A percentile compares a stretch with the other conserved stretches of the same genome.
Evolutionary conservation across 208 protist species (phyloP).

Genomic region (Acanthamoeba polyphaga): DNA sequence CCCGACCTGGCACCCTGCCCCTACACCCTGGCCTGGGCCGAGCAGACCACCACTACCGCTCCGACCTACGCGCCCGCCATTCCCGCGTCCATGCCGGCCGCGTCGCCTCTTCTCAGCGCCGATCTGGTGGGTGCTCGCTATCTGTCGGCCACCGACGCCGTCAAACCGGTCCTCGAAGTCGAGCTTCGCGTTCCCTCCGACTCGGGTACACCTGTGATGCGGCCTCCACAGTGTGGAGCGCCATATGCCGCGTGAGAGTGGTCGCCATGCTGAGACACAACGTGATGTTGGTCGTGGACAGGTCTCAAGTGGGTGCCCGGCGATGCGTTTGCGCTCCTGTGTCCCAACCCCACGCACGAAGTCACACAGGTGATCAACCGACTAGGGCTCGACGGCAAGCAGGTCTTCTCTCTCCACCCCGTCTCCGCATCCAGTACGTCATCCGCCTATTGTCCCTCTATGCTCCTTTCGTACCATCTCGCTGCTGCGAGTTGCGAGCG

Average conservation of each 20-base stretch:
- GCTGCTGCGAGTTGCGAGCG: neutral
- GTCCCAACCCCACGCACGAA: conserved; percentile 7
- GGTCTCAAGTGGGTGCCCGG: conserved; percentile 40
- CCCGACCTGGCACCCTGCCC: conserved; percentile 54
- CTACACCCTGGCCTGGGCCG: neutral
- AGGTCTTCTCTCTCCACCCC: neutral
- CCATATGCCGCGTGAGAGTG: too few species aligned
- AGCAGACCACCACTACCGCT: neutral
- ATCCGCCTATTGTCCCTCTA: neutral
- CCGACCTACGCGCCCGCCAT: neutral
- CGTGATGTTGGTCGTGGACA: neutral
- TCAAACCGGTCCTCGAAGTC: conserved; percentile 25
- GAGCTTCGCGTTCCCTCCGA: conserved; percentile 17
- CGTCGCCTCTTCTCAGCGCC: neutral
- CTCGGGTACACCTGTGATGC: neutral
- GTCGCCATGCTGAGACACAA: neutral
- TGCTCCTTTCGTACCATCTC: neutral
- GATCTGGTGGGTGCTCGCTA: conserved; percentile 19
- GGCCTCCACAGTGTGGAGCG: too few species aligned
- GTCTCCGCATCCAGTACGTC: neutral
- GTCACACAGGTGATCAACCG: conserved; percentile 44
- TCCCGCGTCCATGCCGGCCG: neutral
- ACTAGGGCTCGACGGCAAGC: neutral
- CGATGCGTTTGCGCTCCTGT: conserved; percentile 48
- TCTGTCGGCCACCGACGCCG: conserved; percentile 2